Evolutionary conservation across 495 filamentous ascomycete species (phyloP).

Genomic region (Astrothelium macrocarpum): DNA sequence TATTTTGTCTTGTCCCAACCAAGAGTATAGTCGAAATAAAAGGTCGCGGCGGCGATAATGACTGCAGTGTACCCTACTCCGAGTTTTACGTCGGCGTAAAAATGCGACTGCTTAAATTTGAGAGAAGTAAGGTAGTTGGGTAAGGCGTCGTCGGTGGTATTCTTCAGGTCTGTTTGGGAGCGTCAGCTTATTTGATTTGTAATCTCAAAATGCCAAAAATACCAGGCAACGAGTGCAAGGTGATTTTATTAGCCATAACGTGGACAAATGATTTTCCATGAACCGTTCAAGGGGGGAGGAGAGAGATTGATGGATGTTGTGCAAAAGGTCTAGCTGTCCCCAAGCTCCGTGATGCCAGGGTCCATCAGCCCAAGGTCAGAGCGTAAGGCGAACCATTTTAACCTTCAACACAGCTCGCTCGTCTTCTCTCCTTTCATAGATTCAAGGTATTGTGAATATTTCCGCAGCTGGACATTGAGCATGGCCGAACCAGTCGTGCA

Average conservation of each 20-base stretch:
- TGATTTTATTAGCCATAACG: not conserved
- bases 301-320: not conserved
- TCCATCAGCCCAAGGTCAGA: not conserved
- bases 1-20: slow-evolving; percentile 77
- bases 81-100: slow-evolving; percentile 71
- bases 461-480: slow-evolving; percentile 16
- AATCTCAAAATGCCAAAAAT: not conserved
- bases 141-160: slow-evolving; percentile 88
- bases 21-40: slow-evolving; percentile 82
- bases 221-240: not conserved
- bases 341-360: not conserved
- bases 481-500: slow-evolving; percentile 87
- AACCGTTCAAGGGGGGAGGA: not conserved
- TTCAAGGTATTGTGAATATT: no score
- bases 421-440: not conserved
- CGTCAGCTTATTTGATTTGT: not conserved
- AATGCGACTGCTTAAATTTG: slow-evolving; percentile 70
- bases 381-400: not conserved
- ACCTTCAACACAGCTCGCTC: not conserved
- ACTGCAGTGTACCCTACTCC: slow-evolving; percentile 76
- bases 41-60: slow-evolving; percentile 64
- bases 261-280: not conserved
- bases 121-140: slow-evolving; percentile 83
- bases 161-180: slow-evolving; percentile 62
- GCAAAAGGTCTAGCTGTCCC: not conserved